Conservation (phyloP, 2,329 filamentous ascomycete species). For the Ascochyta koolunga region DNA sequence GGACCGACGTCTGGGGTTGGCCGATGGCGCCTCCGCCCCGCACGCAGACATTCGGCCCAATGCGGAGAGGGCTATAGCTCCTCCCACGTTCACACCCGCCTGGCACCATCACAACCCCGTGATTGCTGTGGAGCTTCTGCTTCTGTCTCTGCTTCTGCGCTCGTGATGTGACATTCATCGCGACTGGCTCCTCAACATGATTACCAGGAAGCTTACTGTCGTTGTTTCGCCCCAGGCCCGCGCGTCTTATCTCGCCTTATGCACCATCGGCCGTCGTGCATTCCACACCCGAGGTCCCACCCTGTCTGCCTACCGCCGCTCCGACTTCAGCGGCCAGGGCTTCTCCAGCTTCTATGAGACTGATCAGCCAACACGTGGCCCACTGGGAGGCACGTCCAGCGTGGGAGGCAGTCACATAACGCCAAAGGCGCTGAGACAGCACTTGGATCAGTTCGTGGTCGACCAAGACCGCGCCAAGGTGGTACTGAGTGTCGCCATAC, state of each 20-base stretch:
- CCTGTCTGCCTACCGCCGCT: slow-evolving; percentile 60
- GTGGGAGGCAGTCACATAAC: slow-evolving; percentile 65
- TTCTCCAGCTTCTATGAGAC: slow-evolving; percentile 69
- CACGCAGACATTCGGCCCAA: slow-evolving; percentile 22
- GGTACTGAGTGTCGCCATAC: slow-evolving; percentile 88
- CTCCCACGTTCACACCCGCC: slow-evolving; percentile 15
- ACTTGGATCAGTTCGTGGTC: slow-evolving; percentile 94
- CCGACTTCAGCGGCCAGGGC: slow-evolving; percentile 67
- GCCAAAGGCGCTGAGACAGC: slow-evolving; percentile 76
- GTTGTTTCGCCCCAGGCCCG: slow-evolving; percentile 49
- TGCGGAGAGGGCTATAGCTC: slow-evolving; percentile 34
- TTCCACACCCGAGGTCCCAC: slow-evolving; percentile 45
- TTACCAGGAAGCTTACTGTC: slow-evolving; percentile 31
- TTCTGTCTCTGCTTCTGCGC: slow-evolving; percentile 3
- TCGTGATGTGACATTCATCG: slow-evolving; percentile 23
- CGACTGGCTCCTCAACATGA: slow-evolving; percentile 26
- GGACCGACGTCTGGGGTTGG: slow-evolving; percentile 12
- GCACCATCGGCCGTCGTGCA: slow-evolving; percentile 38
- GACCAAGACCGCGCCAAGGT: slow-evolving; percentile 95
- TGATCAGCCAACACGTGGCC: slow-evolving; percentile 65
- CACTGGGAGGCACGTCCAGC: slow-evolving; percentile 64
- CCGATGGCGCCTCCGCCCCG: slow-evolving; percentile 5
- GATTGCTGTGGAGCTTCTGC: background rate
- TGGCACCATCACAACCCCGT: slow-evolving; percentile 17
- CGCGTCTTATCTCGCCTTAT: slow-evolving; percentile 48